phyloP scores from a whole-genome alignment of 768 basidiomycete species.

The Podaxis sp. region DNA sequence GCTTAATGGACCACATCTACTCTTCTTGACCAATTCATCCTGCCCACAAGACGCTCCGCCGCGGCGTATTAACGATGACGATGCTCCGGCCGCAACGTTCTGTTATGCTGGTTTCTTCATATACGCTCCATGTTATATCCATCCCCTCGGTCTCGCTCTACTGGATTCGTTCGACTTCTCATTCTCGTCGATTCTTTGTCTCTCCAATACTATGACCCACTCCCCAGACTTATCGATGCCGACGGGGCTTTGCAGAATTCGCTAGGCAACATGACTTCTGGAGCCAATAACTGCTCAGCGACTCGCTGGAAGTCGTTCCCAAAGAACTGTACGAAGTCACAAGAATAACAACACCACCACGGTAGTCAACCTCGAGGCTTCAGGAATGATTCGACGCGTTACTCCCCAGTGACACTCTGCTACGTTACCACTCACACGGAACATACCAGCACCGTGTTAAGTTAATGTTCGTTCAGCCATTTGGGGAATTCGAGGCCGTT shows the following conservation, averaged over 20 bases:
- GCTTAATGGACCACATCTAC: no score
- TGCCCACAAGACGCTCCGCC: no score
- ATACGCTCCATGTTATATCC: neutral
- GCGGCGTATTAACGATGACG: neutral
- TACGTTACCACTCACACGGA: neutral
- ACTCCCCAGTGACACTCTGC: neutral
- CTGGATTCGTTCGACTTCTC: neutral
- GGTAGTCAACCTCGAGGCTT: neutral
- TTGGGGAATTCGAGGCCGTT: neutral
- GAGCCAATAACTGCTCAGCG: neutral
- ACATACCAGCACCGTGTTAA: neutral
- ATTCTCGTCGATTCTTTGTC: neutral
- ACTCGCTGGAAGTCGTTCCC: neutral
- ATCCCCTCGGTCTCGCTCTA: neutral
- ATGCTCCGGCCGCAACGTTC: neutral
- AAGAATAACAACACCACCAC: neutral
- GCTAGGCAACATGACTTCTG: neutral
- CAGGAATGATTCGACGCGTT: neutral
- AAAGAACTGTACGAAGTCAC: neutral
- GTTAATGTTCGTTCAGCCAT: neutral
- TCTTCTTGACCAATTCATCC: no score
- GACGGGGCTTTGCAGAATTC: neutral
- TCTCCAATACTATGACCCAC: neutral
- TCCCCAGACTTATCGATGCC: neutral
- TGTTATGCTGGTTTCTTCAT: neutral